These are phyloP conservation scores for Morella rubra DNA, from an alignment of 306 rosid genomes.

Conservation along the genomic window DNA sequence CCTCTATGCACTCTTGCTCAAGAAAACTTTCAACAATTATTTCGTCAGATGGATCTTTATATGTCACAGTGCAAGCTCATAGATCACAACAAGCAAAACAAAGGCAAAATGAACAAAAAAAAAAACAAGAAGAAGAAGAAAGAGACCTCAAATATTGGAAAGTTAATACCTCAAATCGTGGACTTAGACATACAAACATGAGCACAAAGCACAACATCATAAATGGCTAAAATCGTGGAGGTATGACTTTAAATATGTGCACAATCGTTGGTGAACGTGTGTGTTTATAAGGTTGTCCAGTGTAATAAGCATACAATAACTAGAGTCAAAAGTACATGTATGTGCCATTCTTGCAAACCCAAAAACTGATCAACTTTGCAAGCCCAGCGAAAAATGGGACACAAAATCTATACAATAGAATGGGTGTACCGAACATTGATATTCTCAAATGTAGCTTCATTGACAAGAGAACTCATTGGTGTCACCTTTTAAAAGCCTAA, in stretches of 20 bases:
- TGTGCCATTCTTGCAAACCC: neutral
- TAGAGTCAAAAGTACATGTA: neutral
- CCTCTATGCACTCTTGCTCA: conserved; percentile 61
- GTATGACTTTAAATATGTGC: neutral
- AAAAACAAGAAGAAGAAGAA: neutral
- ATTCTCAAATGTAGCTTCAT: too few species aligned
- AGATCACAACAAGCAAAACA: neutral
- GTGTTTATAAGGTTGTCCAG: neutral
- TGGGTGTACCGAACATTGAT: too few species aligned
- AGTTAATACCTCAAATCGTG: neutral
- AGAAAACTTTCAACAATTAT: conserved; percentile 71
- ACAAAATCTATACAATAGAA: neutral
- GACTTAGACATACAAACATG: neutral
- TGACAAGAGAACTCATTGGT: too few species aligned
- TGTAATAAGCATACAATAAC: neutral
- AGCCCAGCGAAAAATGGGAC: neutral
- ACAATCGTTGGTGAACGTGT: neutral
- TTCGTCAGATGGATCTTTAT: conserved; percentile 73
- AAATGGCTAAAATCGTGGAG: neutral
- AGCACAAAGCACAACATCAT: neutral
- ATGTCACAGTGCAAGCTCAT: conserved; percentile 19
- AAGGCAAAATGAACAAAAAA: conserved; percentile 1
- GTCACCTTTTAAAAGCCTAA: too few species aligned
- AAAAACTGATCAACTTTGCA: neutral
- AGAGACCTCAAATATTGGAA: neutral